Conservation (phyloP, 106 monocot genomes). For the Chionographis japonica region DNA sequence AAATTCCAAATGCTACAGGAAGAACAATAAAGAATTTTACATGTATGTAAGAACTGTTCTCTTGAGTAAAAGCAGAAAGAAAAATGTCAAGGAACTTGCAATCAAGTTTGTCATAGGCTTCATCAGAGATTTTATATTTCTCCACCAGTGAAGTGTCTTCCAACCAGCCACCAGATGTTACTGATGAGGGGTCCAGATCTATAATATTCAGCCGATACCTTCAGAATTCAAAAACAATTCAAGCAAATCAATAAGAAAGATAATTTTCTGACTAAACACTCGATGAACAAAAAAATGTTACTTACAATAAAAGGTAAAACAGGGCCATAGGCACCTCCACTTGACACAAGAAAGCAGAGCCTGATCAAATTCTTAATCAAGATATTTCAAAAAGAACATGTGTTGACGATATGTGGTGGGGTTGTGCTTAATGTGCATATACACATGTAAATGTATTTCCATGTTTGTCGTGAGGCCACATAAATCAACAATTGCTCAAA, state of each 20-base stretch:
- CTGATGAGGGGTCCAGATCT: slow-evolving; percentile 84
- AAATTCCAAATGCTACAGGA: no score
- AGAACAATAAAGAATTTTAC: not conserved
- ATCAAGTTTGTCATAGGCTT: slow-evolving; percentile 81
- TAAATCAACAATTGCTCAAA: no score
- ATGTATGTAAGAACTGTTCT: not conserved
- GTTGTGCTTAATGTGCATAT: no score
- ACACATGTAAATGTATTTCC: no score
- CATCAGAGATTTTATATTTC: slow-evolving; percentile 89
- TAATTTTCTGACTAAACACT: no score
- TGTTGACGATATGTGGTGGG: no score
- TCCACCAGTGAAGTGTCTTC: slow-evolving; percentile 93
- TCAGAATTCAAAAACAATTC: slow-evolving; percentile 4
- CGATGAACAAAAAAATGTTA: not conserved
- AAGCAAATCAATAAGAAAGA: slow-evolving; percentile 2
- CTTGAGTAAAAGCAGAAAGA: not conserved
- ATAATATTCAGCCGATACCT: slow-evolving; percentile 81
- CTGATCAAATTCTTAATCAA: no score
- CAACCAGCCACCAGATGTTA: slow-evolving; percentile 88
- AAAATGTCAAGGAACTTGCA: slow-evolving; percentile 37
- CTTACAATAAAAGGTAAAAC: not conserved
- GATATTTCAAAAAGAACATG: no score
- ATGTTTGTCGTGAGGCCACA: no score
- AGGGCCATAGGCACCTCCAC: no score
- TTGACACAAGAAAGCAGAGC: no score